Evolutionary conservation across 208 protist genomes (phyloP), one percentile per base, ranked within the genome.

Genomic region (Wallacemonas sp.): DNA sequence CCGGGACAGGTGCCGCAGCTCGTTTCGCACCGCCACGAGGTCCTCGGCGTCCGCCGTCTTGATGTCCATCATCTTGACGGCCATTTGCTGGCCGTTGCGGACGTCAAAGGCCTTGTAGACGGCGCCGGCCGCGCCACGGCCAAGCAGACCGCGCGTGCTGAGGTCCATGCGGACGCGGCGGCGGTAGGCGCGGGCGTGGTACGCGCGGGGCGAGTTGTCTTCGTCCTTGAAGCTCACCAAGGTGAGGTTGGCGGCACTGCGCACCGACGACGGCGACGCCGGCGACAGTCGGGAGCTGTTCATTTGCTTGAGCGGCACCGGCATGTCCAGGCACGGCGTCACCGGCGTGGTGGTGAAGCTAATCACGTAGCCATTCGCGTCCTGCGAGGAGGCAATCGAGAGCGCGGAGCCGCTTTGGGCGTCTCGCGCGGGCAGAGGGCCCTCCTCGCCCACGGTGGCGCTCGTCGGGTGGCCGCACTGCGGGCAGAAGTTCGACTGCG

Each of bases 21-120:
- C 74, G 33, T 68, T 76, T 16, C 74, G 74, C 18, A 80, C 59
- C 20, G 67, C 28, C 1, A 49, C 61, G 1, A 80, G n/a, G 32
- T 74, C 70, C 4, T 71, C 61, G 2, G 25, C 61, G 22, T 74
- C 46, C 18, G 68, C 48, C 2, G 49, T 61, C 42, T 80, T 68
- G 25, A 80, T 55, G 38, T 59, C 36, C 29, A 74, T 70, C 44
- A 76, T 65, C 69, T 80, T 76, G 55, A 76, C 75, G 8, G 75
- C 75, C 33, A 81, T 62, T 57, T 71, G 75, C 63, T 81, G 68
- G 3, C 65, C 75, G 16, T 31, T 73, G 48, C 42, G 61, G 33
- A 62, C 48, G 65, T 73, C 75, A 29, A 81, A 54, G 22, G 70
- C 75, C 41, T 62, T 66, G 70, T 76, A 81, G 2, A 76, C 70